Conservation (phyloP, 352 stramenopile genomes). For the Globisporangium mamillatum region DNA sequence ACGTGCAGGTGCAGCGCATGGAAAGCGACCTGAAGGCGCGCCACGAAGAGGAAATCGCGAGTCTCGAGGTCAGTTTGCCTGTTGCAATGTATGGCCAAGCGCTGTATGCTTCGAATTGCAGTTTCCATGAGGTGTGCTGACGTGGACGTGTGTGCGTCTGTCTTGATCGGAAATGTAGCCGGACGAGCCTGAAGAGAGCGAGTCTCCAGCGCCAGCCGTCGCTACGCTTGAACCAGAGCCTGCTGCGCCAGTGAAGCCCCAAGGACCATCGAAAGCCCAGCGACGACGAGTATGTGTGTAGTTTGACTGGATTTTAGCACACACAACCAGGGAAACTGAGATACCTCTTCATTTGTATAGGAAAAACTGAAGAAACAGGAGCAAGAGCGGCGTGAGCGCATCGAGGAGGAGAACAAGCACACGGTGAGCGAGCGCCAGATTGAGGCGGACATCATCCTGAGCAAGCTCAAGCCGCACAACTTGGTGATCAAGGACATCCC, state of each 20-base stretch:
- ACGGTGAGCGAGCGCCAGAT: constrained; percentile 80
- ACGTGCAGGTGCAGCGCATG: constrained; percentile 55
- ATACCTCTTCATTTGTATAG: constrained; percentile 10
- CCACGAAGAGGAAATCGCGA: constrained; percentile 50
- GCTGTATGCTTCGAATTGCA: background rate
- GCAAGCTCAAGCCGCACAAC: constrained; percentile 47
- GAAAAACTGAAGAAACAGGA: constrained; percentile 80
- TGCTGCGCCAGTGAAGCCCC: constrained; percentile 17
- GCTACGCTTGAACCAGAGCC: background rate
- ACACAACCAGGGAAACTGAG: too few relatives aligned
- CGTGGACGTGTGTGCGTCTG: background rate
- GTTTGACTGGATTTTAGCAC: background rate
- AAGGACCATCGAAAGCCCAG: constrained; percentile 65
- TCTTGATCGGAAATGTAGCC: background rate
- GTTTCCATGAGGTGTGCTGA: background rate
- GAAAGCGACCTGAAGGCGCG: constrained; percentile 51
- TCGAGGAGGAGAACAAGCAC: constrained; percentile 77
- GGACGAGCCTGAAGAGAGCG: constrained; percentile 15
- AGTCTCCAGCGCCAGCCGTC: constrained; percentile 6
- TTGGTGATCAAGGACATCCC: constrained; percentile 91
- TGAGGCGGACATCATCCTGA: constrained; percentile 69
- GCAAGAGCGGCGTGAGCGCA: constrained; percentile 63
- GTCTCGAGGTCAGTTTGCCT: constrained; percentile 24
- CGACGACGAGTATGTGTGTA: constrained; percentile 43
- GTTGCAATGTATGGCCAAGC: background rate